Evolutionary conservation across 208 protist genomes (phyloP), one percentile per base, ranked within the genome.

Genomic region (Balamuthia mandrillaris): DNA sequence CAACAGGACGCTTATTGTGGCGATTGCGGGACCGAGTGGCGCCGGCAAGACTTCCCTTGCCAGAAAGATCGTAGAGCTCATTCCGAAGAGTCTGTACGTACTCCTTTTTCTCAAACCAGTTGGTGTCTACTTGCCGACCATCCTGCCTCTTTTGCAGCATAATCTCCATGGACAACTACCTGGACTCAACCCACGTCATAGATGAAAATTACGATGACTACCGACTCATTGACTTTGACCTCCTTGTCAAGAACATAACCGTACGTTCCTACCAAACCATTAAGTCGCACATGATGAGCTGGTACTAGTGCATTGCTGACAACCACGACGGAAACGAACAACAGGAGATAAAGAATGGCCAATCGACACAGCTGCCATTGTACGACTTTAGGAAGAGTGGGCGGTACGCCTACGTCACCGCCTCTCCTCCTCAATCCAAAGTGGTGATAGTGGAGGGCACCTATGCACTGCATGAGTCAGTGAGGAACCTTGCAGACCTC

Each of bases 141-240:
- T 4, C 21, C 31, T 12, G 42, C 29, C 10, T 75, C 7, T 14
- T 7, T 29, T 39, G 3, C 70, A 89, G 87, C 16, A 72, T 89
- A 42, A 79, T 89, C 29, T 87, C 84, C 56, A 49, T 90, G 44
- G 88, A 89, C 86, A 90, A 91, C 41, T 89, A 90, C 81, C 60
- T 90, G 21, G 88, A 87, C 58, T 63, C 63, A 37, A 79, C 65
- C 24, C 79, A 89, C 27, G 86, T 90, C 29, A 61, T 90, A 18
- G 88, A 91, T 14, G 88, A 90, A 35, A 90, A 87, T 41, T 89
- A 88, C 72, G 87, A 91, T 72, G 88, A 91, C 74, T 85, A 81
- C 82, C 65, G 84, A 56, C 81, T 88, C 3, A 68, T 89, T 9
- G 87, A 89, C 51, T 89, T 87, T 31, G 83, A 87, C 39, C 74